Percentiles rank a stretch among this genome's conserved stretches.
Conservation (phyloP, 805 yeast species). For the Pichia californica region DNA sequence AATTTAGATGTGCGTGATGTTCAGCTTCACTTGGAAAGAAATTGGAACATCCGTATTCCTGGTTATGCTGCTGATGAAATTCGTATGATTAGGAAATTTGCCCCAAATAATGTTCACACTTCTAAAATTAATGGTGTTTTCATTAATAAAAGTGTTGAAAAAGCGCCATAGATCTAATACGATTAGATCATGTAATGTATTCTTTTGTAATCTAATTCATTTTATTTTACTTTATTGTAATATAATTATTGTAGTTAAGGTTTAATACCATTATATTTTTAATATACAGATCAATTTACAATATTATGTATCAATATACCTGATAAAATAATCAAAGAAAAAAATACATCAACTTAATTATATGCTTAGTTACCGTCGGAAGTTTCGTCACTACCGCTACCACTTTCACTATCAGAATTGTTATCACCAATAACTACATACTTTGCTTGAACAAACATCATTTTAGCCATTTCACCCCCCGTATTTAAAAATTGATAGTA, state of each 20-base stretch:
- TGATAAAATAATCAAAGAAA: no score
- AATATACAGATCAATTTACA: no score
- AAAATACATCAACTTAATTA: no score
- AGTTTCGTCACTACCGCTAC: no score
- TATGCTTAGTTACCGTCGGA: no score
- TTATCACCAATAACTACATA: constrained; percentile 30
- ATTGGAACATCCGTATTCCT: constrained; percentile 93
- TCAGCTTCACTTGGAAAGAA: constrained; percentile 83
- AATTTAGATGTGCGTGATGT: constrained; percentile 82
- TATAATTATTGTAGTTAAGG: no score
- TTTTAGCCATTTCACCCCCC: constrained; percentile 48
- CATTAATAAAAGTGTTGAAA: constrained; percentile 55
- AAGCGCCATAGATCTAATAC: constrained; percentile 23
- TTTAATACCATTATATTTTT: no score
- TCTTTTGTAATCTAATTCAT: no score
- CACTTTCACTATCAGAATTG: constrained; percentile 19
- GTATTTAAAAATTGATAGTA: constrained; percentile 61
- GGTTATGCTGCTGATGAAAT: constrained; percentile 92
- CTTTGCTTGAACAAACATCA: constrained; percentile 72
- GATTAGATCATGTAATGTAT: no score
- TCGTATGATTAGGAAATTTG: constrained; percentile 67
- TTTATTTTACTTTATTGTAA: no score
- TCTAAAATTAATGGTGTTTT: constrained; percentile 67
- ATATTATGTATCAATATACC: no score
- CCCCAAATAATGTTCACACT: constrained; percentile 53